phyloP scores from a whole-genome alignment of 768 basidiomycete genomes.

The Boletus fagicola region DNA sequence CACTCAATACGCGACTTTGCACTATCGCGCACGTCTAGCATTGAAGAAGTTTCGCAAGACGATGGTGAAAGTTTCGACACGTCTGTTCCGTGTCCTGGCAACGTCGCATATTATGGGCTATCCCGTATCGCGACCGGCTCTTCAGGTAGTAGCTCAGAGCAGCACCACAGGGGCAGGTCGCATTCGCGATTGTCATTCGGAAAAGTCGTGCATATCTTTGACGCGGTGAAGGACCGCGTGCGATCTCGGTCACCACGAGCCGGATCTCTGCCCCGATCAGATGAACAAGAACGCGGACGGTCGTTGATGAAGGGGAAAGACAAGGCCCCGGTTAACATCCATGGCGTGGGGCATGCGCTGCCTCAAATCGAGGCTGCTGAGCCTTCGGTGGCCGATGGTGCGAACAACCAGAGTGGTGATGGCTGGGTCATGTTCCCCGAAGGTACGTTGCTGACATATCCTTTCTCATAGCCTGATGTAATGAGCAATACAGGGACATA shows the following conservation, averaged over 20 bases:
- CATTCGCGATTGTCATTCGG: conserved; percentile 53
- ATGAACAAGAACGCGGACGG: conserved; percentile 31
- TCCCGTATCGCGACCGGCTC: conserved; percentile 17
- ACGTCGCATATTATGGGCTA: conserved; percentile 15
- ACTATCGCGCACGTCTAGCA: conserved; percentile 41
- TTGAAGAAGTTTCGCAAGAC: conserved; percentile 41
- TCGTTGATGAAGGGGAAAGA: conserved; percentile 29
- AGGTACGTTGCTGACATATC: conserved; percentile 45
- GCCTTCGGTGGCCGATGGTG: conserved; percentile 10
- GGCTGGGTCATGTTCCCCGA: conserved; percentile 88
- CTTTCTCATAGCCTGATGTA: conserved; percentile 40
- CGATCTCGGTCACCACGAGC: conserved; percentile 45
- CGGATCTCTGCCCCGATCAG: conserved; percentile 1
- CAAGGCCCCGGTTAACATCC: conserved; percentile 16
- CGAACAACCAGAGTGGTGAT: conserved; percentile 38
- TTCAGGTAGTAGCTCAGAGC: conserved; percentile 17
- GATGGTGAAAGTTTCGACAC: conserved; percentile 18
- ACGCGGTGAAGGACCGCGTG: conserved; percentile 43
- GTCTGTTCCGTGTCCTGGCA: background rate
- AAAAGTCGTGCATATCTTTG: conserved; percentile 49
- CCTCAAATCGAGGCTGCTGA: conserved; percentile 36
- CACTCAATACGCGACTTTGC: conserved; percentile 5
- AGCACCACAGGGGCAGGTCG: conserved; percentile 35
- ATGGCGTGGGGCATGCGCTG: conserved; percentile 4
- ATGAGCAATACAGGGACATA: conserved; percentile 71